Conservation (phyloP, 75 land plant genomes). For the Pseudotsuga menziesii region DNA sequence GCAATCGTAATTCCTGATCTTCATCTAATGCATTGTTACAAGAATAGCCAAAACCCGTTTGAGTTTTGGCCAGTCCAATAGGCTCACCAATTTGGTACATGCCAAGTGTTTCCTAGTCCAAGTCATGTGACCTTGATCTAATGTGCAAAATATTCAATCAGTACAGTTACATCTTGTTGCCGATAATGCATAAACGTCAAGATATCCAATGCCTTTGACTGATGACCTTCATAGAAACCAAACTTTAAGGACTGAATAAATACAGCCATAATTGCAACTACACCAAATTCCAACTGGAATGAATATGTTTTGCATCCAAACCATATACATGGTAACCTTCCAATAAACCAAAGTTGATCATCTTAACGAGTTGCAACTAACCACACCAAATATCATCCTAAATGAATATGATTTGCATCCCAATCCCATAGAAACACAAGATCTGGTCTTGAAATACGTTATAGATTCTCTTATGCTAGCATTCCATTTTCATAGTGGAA, state of each 20-base stretch:
- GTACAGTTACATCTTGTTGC: not conserved
- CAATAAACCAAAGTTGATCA: not conserved
- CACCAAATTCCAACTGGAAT: too few relatives aligned
- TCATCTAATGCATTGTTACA: too few relatives aligned
- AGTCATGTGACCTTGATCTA: not conserved
- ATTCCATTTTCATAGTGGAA: constrained; percentile 39
- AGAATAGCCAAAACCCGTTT: too few relatives aligned
- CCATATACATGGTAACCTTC: too few relatives aligned
- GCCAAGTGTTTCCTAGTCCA: too few relatives aligned
- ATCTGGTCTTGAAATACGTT: not conserved
- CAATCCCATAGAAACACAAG: not conserved
- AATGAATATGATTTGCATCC: not conserved
- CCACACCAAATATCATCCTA: not conserved
- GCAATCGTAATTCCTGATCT: not conserved
- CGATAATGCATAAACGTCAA: not conserved
- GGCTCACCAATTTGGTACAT: too few relatives aligned
- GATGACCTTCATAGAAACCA: not conserved
- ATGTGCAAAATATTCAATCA: not conserved
- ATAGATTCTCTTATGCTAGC: constrained; percentile 10
- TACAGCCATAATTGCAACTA: too few relatives aligned
- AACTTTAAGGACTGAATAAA: too few relatives aligned
- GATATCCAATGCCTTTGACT: not conserved
- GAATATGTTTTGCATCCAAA: too few relatives aligned
- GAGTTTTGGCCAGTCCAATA: too few relatives aligned
- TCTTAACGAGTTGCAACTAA: not conserved